Evolutionary conservation across 345 rosid species (phyloP).

Genomic region (Pistacia vera): DNA sequence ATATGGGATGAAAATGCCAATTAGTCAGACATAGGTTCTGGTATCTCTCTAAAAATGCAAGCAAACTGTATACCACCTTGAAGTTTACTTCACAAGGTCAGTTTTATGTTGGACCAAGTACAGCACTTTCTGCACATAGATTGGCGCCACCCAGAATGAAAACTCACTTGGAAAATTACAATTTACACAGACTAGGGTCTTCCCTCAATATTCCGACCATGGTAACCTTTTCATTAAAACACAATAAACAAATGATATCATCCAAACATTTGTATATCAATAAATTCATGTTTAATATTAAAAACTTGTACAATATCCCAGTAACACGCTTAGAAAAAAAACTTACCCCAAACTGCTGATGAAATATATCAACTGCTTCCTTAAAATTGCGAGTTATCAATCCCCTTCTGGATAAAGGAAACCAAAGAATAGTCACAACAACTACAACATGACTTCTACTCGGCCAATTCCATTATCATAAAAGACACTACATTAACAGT

Average conservation of each 20-base stretch:
- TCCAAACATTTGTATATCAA: not conserved
- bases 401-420: conserved; percentile 63
- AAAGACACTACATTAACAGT: not conserved
- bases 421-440: not conserved
- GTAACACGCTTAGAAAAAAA: conserved; percentile 11
- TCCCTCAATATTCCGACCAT: not conserved
- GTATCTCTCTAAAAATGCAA: not conserved
- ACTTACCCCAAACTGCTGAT: conserved; percentile 77
- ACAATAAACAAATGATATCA: not conserved
- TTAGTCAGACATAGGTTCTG: not conserved
- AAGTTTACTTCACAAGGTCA: not conserved
- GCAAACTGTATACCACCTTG: not conserved
- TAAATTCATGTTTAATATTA: not conserved
- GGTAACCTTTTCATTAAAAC: not conserved
- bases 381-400: conserved; percentile 87
- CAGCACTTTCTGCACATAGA: not conserved
- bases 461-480: not conserved
- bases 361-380: conserved; percentile 85
- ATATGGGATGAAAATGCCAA: not conserved
- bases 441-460: not conserved
- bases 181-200: not conserved
- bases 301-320: not conserved
- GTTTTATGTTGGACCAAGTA: not conserved
- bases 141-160: not conserved
- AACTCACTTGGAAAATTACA: not conserved